Conservation (phyloP, 768 basidiomycete species). For the Tricholoma furcatifolium region DNA sequence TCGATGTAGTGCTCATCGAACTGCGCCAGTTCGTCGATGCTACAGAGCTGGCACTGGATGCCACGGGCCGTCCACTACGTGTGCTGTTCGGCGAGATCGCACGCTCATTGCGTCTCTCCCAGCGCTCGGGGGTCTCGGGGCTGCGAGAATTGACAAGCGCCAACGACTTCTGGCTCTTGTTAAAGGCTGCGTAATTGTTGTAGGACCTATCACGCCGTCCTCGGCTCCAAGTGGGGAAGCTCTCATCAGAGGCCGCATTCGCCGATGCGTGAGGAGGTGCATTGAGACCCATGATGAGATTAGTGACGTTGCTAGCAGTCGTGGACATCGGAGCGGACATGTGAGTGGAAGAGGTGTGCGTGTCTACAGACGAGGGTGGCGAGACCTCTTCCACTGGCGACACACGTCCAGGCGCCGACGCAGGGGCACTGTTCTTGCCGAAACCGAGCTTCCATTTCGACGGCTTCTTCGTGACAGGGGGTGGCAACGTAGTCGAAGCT, state of each 20-base stretch:
- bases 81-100: slow-evolving; percentile 60
- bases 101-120: slow-evolving; percentile 39
- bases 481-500: slow-evolving; percentile 19
- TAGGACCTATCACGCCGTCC: slow-evolving; percentile 36
- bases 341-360: slow-evolving; percentile 19
- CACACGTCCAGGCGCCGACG: slow-evolving; percentile 34
- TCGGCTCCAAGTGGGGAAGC: slow-evolving; percentile 45
- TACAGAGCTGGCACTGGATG: slow-evolving; percentile 62
- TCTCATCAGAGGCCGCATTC: slow-evolving; percentile 32
- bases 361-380: slow-evolving; percentile 28
- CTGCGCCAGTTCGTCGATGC: slow-evolving; percentile 76
- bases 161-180: slow-evolving; percentile 17
- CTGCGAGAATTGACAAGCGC: slow-evolving; percentile 23
- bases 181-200: slow-evolving; percentile 9
- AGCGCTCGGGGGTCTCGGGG: slow-evolving; percentile 30
- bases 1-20: slow-evolving; percentile 68
- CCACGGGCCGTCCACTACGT: slow-evolving; percentile 49
- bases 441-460: slow-evolving; percentile 87
- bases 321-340: slow-evolving; percentile 42
- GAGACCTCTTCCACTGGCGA: slow-evolving; percentile 41
- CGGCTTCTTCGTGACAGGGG: slow-evolving; percentile 67
- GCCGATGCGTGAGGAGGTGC: slow-evolving; percentile 36
- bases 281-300: slow-evolving; percentile 69
- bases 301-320: slow-evolving; percentile 78
- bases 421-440: slow-evolving; percentile 50